Evolutionary conservation across 768 basidiomycete genomes (phyloP), one percentile per base, ranked within the genome.

Genomic region (Postia placenta): DNA sequence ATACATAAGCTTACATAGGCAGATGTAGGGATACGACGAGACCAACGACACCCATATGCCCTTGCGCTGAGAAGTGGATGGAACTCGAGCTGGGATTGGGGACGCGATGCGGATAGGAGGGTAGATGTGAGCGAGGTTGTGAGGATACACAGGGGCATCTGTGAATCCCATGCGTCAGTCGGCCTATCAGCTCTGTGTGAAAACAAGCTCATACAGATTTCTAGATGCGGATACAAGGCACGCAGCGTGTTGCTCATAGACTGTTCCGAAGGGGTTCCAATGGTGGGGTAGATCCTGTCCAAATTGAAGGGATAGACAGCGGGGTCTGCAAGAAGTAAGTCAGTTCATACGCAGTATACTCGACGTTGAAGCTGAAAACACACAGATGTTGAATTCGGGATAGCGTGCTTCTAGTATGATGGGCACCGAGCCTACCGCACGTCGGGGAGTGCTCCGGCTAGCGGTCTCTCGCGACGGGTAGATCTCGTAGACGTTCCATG

Each of bases 261-360:
- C n/a, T n/a, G n/a, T 26, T 27, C 42, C 22, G 17, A 11, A 9
- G 42, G 26, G 11, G 3, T 11, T 44, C 15, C 27, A 5, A 46
- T 39, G 12, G 43, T 24, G 2, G 60, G 56, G 35, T 62, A 62
- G 15, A 59, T 53, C 4, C 38, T 22, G 5, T 48, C 24, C 49
- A 60, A 24, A 42, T 44, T 59, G 44, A 56, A 33, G 2, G 60
- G 58, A 42, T 62, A 62, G 5, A 59, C 58, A 9, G 60, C 56
- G 3, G 56, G 48, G 41, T 62, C 58, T 62, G 26, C 6, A 35
- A 11, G 20, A 19, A 44, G 25, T 11, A 6, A 23, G 22, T 42
- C 27, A 37, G 24, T 14, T 48, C 26, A 51, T 23, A 14, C 17
- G 7, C 2, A 6, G 26, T 24, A 15, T 5, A 23, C 15, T 4